These are phyloP conservation scores for Taiozyma sp. DNA, from an alignment of 1,139 yeast species.

Conservation along the genomic window DNA sequence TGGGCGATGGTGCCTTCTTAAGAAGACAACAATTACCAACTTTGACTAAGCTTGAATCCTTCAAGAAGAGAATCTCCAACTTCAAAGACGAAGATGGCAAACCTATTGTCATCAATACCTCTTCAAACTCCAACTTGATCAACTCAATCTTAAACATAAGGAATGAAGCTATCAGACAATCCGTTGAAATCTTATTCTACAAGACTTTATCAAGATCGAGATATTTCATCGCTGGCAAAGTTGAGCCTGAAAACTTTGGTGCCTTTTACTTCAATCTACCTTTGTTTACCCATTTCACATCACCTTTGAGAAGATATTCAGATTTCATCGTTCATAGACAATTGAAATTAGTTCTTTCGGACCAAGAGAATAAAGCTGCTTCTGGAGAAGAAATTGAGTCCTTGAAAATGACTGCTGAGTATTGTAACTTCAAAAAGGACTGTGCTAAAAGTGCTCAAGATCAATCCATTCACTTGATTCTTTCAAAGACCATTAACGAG, in stretches of 20 bases:
- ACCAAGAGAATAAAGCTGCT: conserved; percentile 21
- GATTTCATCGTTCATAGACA: conserved; percentile 93
- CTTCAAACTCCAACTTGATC: conserved; percentile 69
- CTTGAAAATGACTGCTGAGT: conserved; percentile 78
- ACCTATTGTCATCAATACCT: conserved; percentile 54
- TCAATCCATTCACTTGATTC: conserved; percentile 83
- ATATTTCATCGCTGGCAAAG: conserved; percentile 85
- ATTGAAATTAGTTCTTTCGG: conserved; percentile 58
- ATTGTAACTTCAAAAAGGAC: conserved; percentile 92
- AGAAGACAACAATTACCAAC: conserved; percentile 89
- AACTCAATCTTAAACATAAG: conserved; percentile 63
- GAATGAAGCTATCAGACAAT: conserved; percentile 62
- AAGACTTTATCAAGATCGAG: conserved; percentile 85
- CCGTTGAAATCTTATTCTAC: conserved; percentile 73
- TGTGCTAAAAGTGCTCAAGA: conserved; percentile 93
- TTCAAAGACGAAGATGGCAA: conserved; percentile 43
- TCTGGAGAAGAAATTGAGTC: conserved; percentile 55
- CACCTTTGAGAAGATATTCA: conserved; percentile 89
- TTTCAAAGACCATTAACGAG: conserved; percentile 81
- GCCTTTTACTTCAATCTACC: conserved; percentile 84
- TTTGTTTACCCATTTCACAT: conserved; percentile 87
- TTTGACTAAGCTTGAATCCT: conserved; percentile 74
- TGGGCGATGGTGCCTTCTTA: conserved; percentile 79
- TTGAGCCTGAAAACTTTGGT: conserved; percentile 71
- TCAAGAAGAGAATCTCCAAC: conserved; percentile 63